Conservation (phyloP, 78 protist species). For the Speleostelium caveatum region DNA sequence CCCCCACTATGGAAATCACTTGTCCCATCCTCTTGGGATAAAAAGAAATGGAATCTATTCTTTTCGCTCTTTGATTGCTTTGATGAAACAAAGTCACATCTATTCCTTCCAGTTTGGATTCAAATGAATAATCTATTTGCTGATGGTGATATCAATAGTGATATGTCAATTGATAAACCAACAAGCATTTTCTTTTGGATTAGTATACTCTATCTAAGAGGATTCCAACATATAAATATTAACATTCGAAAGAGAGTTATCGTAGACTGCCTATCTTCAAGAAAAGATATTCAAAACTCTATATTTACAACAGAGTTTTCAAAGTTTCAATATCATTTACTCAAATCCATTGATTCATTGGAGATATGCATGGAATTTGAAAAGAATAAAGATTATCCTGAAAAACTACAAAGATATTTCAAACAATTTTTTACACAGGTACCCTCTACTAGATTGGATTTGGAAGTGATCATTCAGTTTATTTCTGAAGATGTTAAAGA, state of each 20-base stretch:
- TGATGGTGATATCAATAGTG: background rate
- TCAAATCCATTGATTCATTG: constrained; percentile 20
- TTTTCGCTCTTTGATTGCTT: constrained; percentile 49
- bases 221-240: constrained; percentile 58
- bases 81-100: constrained; percentile 74
- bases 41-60: constrained; percentile 56
- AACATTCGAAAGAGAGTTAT: constrained; percentile 49
- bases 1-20: constrained; percentile 3
- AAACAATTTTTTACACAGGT: too few relatives aligned
- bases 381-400: constrained; percentile 4
- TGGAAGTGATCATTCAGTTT: constrained; percentile 5
- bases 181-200: constrained; percentile 29
- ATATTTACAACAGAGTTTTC: background rate
- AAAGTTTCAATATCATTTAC: background rate
- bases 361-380: constrained; percentile 10
- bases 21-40: constrained; percentile 17
- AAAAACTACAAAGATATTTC: constrained; percentile 1
- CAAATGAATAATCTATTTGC: constrained; percentile 10
- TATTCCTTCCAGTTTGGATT: constrained; percentile 62
- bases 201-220: constrained; percentile 18
- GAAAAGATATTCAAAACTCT: background rate
- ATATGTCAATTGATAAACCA: background rate
- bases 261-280: constrained; percentile 23
- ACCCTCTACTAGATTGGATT: background rate
- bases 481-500: background rate